Evolutionary conservation across 768 basidiomycete species (phyloP), one percentile per base, ranked within the genome.

Genomic region (Dentipellis sp.): DNA sequence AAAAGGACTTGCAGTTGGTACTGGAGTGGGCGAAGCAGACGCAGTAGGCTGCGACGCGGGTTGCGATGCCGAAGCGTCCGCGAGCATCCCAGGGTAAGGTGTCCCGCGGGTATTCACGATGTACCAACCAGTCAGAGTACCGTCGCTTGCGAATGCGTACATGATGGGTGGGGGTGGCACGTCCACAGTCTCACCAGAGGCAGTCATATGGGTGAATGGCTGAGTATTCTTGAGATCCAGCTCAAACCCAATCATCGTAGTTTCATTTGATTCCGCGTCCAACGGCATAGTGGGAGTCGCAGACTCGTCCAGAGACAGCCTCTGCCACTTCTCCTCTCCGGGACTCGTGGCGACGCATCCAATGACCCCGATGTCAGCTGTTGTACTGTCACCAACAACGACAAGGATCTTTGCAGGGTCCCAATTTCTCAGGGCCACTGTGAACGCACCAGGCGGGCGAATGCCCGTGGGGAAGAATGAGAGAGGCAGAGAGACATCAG

Each of bases 101-200:
- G 61, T 67, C 1, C 73, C 75, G 42, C 76, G 77, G 8, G 74
- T 71, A 64, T 85, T 80, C 38, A 87, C 78, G 19, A 86, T 64
- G 65, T 82, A 74, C 88, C 89, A 92, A 3, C 75, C 89, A 50
- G 82, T 78, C 21, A 92, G 54, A 0, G 88, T 87, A 17, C 89
- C 89, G 63, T 92, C 89, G 54, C 83, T 88, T 10, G 87, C 75
- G 67, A 88, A 91, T 2, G 80, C 83, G 65, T 82, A 90, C 68
- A 90, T 69, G 55, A 89, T 73, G 0, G 89, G 89, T 11, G 75
- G 74, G 10, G 78, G 71, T 10, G 79, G 77, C 2, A 76, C 58
- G 11, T 73, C 72, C 6, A 71, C 63, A 12, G 66, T 67, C 59
- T 78, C 77, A 4, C 76, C 76, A 0, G 75, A 74, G 14, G 72